Conservation (phyloP, 345 rosid species). For the thale cress (Arabidopsis thaliana) region DNA sequence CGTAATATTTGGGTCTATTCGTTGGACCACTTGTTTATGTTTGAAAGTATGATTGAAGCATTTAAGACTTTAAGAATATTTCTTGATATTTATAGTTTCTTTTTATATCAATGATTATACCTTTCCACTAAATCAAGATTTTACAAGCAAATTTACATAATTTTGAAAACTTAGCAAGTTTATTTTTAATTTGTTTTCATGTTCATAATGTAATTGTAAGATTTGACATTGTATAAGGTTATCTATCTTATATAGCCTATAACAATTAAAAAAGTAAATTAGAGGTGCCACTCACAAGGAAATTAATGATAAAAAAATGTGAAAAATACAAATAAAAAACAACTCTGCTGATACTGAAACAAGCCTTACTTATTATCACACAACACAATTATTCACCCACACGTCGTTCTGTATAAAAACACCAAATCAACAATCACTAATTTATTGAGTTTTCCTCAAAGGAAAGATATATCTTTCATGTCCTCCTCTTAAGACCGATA, state of each 20-base stretch:
- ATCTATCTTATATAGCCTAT: background rate
- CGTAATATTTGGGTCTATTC: background rate
- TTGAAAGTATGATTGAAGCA: background rate
- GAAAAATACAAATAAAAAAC: constrained; percentile 12
- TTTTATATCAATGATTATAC: background rate
- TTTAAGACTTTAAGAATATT: background rate
- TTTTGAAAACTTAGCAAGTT: too few relatives aligned
- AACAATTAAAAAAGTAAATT: background rate
- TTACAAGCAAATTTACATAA: too few relatives aligned
- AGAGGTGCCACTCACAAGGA: background rate
- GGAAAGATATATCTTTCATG: background rate
- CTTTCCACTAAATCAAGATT: background rate
- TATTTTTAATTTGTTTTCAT: too few relatives aligned
- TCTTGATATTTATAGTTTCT: too few relatives aligned
- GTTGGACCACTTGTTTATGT: background rate
- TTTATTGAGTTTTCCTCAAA: too few relatives aligned
- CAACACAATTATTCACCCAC: constrained; percentile 8
- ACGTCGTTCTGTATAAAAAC: background rate
- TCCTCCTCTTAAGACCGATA: constrained; percentile 40
- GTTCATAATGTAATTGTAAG: background rate
- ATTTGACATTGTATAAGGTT: background rate
- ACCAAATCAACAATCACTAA: too few relatives aligned
- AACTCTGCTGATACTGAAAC: background rate
- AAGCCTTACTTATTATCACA: constrained; percentile 16
- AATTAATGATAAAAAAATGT: background rate